Evolutionary conservation across 768 basidiomycete species (phyloP), one percentile per base, ranked within the genome.

Genomic region (Leccinum rimulosum): DNA sequence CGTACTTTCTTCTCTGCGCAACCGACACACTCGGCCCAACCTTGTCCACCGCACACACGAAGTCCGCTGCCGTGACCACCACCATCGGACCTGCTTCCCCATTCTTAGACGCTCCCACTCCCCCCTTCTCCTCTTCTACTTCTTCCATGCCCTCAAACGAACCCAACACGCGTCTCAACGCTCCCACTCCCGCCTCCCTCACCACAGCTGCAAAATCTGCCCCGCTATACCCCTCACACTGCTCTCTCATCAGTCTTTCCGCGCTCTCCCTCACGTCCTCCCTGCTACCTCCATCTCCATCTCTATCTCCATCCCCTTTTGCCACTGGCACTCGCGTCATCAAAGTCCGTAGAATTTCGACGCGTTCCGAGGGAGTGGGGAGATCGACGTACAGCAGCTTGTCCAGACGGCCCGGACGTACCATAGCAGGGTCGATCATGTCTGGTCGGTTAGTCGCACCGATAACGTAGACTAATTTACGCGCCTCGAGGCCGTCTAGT

Each of bases 391-490:
- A 98, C 47, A 97, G 80, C 6, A 96, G 81, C 72, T 97, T 97
- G 76, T 97, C 95, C 11, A 98, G 82, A 10, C 95, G 84, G 0
- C 95, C 95, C 0, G 95, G 95, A n/a, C 95, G 89, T 55, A 93
- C 92, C 94, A 96, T 95, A 7, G 95, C 95, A 1, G 95, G 95
- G 69, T 98, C 95, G 60, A 97, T 95, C 87, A 96, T 96, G 76
- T 98, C 94, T 1, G 95, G 95, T 12, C 95, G 81, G 73, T 96
- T 98, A 31, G 94, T 97, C 8, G 95, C 95, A 0, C 90, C 95
- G 59, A 97, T 93, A 47, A 98, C 94, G 67, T 94, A 95, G 59
- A 97, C 93, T 43, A 83, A 82, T 73, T 91, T 93, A 35, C 93
- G 85, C 2, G 85, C 79, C 60, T 95, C 92, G 27, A 98, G 86